Conservation (phyloP, 192 early-diverging fungal genomes). For the Ambispora gerdemannii region DNA sequence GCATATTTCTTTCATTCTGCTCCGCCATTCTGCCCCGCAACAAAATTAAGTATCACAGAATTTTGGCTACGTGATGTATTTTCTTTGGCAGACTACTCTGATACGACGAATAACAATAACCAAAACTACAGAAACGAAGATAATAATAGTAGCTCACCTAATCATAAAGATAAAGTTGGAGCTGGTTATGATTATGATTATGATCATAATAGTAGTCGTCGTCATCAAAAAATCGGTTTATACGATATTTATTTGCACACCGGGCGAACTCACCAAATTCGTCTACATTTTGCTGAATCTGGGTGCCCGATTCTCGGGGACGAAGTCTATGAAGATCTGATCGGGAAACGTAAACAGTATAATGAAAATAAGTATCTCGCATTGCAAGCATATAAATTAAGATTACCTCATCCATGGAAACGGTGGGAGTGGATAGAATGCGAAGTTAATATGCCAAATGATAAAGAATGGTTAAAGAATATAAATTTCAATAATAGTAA, state of each 20-base stretch:
- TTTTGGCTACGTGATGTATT: background rate
- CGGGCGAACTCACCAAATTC: slow-evolving; percentile 14
- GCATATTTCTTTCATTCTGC: background rate
- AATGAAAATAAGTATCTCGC: background rate
- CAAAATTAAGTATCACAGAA: background rate
- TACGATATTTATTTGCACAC: slow-evolving; percentile 1
- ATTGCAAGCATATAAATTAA: background rate
- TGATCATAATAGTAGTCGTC: background rate
- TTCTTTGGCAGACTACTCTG: background rate
- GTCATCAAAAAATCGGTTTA: background rate
- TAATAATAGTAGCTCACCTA: background rate
- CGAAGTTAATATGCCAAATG: background rate
- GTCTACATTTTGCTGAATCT: background rate
- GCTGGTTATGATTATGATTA: too few relatives aligned
- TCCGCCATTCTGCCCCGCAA: background rate
- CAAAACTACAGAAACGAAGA: background rate
- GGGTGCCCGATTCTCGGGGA: background rate
- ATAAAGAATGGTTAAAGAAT: background rate
- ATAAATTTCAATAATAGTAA: too few relatives aligned
- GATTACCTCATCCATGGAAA: background rate
- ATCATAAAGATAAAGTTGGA: too few relatives aligned
- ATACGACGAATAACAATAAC: background rate
- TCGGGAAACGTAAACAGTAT: background rate
- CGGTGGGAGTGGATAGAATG: background rate
- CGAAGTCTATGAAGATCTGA: background rate